Base-by-base conservation (phyloP, 495 filamentous ascomycete genomes). In the Stereocaulon alpinum region DNA sequence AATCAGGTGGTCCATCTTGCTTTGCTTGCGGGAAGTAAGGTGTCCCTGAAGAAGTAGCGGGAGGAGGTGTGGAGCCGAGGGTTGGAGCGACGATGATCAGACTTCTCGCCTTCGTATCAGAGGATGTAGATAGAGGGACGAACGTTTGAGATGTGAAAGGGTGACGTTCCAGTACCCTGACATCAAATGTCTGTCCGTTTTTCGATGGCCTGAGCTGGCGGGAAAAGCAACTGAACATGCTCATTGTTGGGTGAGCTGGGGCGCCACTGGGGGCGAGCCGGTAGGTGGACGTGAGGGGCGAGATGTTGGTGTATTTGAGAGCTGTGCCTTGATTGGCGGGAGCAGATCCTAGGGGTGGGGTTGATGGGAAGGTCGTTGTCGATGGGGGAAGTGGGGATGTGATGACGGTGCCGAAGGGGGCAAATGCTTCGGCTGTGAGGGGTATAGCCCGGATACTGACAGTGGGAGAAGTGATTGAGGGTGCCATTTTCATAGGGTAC, bases 111-210 rank as follows among this genome's bases (percentile, higher is more conserved):
- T 44, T 73, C 68, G 20, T 72, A 66, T 18, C 73, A 63, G 24
- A 63, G 63, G 27, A 75, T 72, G 12, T 87, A 69, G 56, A 83
- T 18, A 96, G 73, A 0, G 93, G 93, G 42, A 88, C 80, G 71
- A 98, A 97, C 0, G 90, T 94, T 70, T 98, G 93, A 27, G 87
- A 86, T 18, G 93, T 96, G 73, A 81, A 96, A 0, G 93, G 94
- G 69, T 98, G 93, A 24, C 94, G 84, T 70, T 98, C 93, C 43
- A 98, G 82, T 58, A 96, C 82, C 6, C 73, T 69, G 47, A 96
- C 79, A 40, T 82, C 74, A 69, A 95, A 88, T 6, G 83, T 34
- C 3, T 40, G 30, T 29, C 47, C 27, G 27, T 12, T 10, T 47
- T 29, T 40, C 44, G 42, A 27, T 5, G 51, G 32, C 22, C 74